phyloP scores from a whole-genome alignment of 768 basidiomycete species.

The Calocera cornea region DNA sequence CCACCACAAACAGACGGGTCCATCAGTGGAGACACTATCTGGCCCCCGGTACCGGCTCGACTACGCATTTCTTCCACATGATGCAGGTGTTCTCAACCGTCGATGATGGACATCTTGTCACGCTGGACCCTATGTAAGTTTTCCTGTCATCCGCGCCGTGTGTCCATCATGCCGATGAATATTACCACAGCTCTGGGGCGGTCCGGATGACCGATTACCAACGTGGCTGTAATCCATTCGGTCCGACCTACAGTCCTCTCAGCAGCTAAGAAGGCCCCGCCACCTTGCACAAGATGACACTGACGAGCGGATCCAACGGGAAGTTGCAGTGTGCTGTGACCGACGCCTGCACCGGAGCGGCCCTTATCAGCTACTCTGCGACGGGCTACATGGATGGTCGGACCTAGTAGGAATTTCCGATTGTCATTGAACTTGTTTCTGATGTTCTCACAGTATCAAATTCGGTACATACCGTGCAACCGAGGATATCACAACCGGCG shows the following conservation, averaged over 20 bases:
- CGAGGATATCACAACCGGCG: neutral
- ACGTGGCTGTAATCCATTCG: neutral
- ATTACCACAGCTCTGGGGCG: neutral
- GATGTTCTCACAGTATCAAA: neutral
- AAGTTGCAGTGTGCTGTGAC: neutral
- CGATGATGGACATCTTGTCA: neutral
- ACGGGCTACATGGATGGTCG: neutral
- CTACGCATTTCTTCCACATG: slow-evolving; percentile 7
- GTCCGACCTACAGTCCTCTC: neutral
- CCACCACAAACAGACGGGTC: neutral
- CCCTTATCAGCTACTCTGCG: neutral
- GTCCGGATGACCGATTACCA: neutral
- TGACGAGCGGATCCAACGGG: neutral
- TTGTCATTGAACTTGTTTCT: neutral
- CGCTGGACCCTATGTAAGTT: neutral
- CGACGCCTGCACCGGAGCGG: neutral
- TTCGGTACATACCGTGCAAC: neutral
- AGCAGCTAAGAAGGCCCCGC: neutral
- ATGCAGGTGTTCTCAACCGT: slow-evolving; percentile 8
- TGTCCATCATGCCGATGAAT: neutral
- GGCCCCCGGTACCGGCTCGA: neutral
- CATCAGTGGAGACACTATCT: neutral
- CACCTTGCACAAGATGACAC: neutral
- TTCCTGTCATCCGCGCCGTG: too few species aligned
- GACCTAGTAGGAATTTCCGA: neutral